Evolutionary conservation across 1,139 yeast genomes (phyloP).

Genomic region (Protomyces gravidus): DNA sequence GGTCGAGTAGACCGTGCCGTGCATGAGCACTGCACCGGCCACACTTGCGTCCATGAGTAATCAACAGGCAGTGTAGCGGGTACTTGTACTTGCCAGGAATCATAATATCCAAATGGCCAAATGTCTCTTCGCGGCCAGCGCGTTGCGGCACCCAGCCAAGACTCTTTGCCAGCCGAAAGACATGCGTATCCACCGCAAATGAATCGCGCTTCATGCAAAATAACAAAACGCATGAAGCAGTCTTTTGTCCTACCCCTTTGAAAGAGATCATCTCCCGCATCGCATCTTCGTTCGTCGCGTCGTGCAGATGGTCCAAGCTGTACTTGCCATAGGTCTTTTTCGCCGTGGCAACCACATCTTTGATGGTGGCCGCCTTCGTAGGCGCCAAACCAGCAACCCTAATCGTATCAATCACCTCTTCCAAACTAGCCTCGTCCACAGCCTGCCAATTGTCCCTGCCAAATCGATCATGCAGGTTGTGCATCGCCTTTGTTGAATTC

Average conservation of each 20-base stretch:
- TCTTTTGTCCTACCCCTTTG: constrained; percentile 28
- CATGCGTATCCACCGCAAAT: constrained; percentile 30
- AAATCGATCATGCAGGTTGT: constrained; percentile 7
- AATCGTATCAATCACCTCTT: constrained; percentile 19
- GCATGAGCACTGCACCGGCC: constrained; percentile 26
- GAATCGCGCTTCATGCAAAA: constrained; percentile 28
- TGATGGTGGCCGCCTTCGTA: constrained; percentile 26
- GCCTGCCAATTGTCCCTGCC: constrained; percentile 26
- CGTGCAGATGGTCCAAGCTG: constrained; percentile 21
- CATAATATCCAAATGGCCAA: constrained; percentile 21
- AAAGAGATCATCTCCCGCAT: constrained; percentile 26
- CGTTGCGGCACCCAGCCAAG: constrained; percentile 27
- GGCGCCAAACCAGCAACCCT: constrained; percentile 25
- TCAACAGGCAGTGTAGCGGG: constrained; percentile 24
- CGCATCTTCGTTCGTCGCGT: constrained; percentile 22
- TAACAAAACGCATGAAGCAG: constrained; percentile 27
- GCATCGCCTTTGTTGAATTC: constrained; percentile 24
- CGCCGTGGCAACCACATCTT: constrained; percentile 18
- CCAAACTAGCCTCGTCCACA: constrained; percentile 16
- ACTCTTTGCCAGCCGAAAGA: constrained; percentile 20
- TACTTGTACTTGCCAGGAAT: constrained; percentile 26
- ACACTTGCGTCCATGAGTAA: constrained; percentile 22
- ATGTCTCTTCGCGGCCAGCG: constrained; percentile 26
- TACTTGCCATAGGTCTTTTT: constrained; percentile 11
- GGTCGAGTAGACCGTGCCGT: constrained; percentile 5